Conservation (phyloP, 306 rosid genomes). For the Carpinus fangiana region DNA sequence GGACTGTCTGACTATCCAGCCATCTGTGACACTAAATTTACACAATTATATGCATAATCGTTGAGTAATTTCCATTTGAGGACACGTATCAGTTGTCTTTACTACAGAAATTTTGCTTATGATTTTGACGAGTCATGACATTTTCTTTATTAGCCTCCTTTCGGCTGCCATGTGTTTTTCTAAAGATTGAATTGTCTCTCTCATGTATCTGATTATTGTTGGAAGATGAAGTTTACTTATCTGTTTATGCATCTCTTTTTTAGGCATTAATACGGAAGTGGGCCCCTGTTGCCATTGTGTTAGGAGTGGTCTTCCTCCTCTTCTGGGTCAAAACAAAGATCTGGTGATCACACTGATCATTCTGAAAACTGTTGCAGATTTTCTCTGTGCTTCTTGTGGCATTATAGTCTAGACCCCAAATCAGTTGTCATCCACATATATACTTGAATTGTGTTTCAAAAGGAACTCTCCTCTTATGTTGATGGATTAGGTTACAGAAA, state of each 20-base stretch:
- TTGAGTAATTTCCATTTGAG: neutral
- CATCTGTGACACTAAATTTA: slow-evolving; percentile 2
- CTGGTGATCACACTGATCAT: slow-evolving; percentile 58
- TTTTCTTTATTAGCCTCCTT: neutral
- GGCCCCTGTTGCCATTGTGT: slow-evolving; percentile 97
- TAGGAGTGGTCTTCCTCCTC: slow-evolving; percentile 95
- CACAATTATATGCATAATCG: neutral
- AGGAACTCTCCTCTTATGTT: neutral
- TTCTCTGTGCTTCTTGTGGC: slow-evolving; percentile 23
- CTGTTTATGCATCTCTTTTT: slow-evolving; percentile 21
- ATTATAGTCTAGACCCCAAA: slow-evolving; percentile 20
- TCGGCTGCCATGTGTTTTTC: neutral
- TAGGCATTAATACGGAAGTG: slow-evolving; percentile 92
- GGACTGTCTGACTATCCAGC: neutral
- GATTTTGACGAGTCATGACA: neutral
- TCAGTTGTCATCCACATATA: neutral
- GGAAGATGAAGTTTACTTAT: neutral
- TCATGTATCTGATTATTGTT: slow-evolving; percentile 10
- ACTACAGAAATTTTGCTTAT: neutral
- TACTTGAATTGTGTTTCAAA: neutral
- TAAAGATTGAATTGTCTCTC: neutral
- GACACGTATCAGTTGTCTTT: neutral
- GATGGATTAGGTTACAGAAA: neutral
- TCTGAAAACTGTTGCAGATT: slow-evolving; percentile 19
- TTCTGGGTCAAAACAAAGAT: slow-evolving; percentile 92